phyloP scores from a whole-genome alignment of 2,329 filamentous ascomycete species.

The Aspergillus sojae region DNA sequence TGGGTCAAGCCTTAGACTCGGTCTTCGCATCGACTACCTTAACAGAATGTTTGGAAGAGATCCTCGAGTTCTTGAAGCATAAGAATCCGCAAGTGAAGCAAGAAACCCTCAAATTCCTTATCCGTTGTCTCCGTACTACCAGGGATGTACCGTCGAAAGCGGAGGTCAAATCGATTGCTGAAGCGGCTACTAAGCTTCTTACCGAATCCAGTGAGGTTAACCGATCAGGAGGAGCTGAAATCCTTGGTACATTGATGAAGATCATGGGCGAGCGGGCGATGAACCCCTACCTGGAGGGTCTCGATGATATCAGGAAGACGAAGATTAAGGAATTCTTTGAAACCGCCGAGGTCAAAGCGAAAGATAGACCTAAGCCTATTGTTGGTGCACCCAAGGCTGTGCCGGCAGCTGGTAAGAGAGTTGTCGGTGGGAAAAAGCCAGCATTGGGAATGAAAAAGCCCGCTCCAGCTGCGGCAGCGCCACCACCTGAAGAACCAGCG shows the following conservation, averaged over 20 bases:
- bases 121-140: slow-evolving; percentile 81
- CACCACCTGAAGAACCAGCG: slow-evolving; percentile 58
- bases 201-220: slow-evolving; percentile 85
- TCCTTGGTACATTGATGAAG: slow-evolving; percentile 95
- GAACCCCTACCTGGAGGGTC: slow-evolving; percentile 85
- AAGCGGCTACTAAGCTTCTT: slow-evolving; percentile 83
- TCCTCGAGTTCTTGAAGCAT: slow-evolving; percentile 78
- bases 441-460: slow-evolving; percentile 52
- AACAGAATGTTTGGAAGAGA: slow-evolving; percentile 89
- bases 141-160: slow-evolving; percentile 79
- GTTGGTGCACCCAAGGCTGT: slow-evolving; percentile 61
- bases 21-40: slow-evolving; percentile 69
- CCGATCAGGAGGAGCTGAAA: slow-evolving; percentile 86
- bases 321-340: slow-evolving; percentile 95
- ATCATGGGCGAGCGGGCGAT: slow-evolving; percentile 96
- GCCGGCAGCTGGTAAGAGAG: slow-evolving; percentile 60
- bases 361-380: slow-evolving; percentile 84
- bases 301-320: slow-evolving; percentile 92
- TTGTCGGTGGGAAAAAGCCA: slow-evolving; percentile 57
- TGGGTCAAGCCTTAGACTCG: slow-evolving; percentile 80
- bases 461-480: slow-evolving; percentile 48
- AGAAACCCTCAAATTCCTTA: slow-evolving; percentile 90
- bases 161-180: slow-evolving; percentile 84
- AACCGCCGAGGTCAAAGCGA: slow-evolving; percentile 79
- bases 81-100: slow-evolving; percentile 99